Evolutionary conservation across 768 basidiomycete species (phyloP).

Genomic region (Cubamyces sp.): DNA sequence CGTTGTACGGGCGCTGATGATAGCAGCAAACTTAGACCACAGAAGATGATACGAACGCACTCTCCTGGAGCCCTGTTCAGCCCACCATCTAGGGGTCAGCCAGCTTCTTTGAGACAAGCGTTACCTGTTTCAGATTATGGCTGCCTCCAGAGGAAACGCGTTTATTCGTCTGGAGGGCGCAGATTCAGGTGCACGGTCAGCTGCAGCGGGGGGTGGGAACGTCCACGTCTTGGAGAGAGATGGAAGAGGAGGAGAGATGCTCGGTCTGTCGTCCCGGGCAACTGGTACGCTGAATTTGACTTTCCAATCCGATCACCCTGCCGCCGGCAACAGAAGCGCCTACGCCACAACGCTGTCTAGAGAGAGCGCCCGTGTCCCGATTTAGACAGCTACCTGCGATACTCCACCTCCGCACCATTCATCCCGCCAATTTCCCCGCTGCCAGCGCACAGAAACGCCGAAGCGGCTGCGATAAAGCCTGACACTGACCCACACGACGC

Average conservation of each 20-base stretch:
- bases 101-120: neutral
- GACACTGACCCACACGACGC: no score
- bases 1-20: neutral
- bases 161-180: neutral
- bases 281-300: no score
- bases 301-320: neutral
- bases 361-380: neutral
- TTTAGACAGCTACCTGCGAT: neutral
- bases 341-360: neutral
- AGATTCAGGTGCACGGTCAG: no score
- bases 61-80: no score
- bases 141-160: neutral
- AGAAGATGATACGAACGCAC: constrained; percentile 1
- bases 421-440: no score
- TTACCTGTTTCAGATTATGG: neutral
- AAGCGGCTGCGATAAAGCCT: no score
- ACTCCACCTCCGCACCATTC: neutral
- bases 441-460: neutral
- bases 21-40: constrained; percentile 5
- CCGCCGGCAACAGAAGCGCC: neutral
- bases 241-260: no score
- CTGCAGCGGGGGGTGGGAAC: neutral
- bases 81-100: neutral
- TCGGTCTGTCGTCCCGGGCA: no score
- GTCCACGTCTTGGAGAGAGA: neutral